Evolutionary conservation across 495 filamentous ascomycete species (phyloP), one percentile per base, ranked within the genome.

Genomic region (Penicillium flavigenum): DNA sequence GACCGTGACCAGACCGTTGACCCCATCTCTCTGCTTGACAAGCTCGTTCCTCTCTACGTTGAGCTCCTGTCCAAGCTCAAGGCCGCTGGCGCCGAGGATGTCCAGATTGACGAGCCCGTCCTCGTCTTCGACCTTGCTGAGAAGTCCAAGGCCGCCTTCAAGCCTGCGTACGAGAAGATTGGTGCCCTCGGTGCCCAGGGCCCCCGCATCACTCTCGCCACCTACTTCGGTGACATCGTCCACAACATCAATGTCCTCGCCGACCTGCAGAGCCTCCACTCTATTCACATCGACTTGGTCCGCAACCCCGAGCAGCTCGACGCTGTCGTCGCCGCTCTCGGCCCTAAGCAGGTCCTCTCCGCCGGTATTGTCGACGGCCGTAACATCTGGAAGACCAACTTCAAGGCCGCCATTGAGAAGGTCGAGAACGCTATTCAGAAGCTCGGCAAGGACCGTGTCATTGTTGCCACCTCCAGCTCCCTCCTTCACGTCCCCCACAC

Each of bases 301-400:
- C 91, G 94, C 69, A 88, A 96, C 81, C 94, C 94, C 45, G 92
- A 97, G 80, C 94, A 98, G 81, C 88, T 98, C 47, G 85, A 91
- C 34, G 83, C 84, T 47, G 89, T 96, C 67, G 69, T 89, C 53
- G 79, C 72, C 60, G 83, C 86, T 61, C 84, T 96, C 52, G 91
- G 92, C 65, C 80, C 89, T 60, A 88, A 89, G 67, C 94, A 96
- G 78, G 76, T 86, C 56, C 88, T 98, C 57, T 98, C 95, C 54
- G 85, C 84, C 64, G 94, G 94, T 87, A 87, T 98, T 63, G 94
- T 98, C 61, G 92, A 98, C 68, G 95, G 94, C 65, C 90, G 94
- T 70, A 98, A 98, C 84, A 98, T 98, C 84, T 98, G 94, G 94
- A 98, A 98, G 91, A 96, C 90, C 77, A 91, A 96, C 84, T 88